Evolutionary conservation across 495 filamentous ascomycete genomes (phyloP).

Genomic region (Elasticomyces elasticus): DNA sequence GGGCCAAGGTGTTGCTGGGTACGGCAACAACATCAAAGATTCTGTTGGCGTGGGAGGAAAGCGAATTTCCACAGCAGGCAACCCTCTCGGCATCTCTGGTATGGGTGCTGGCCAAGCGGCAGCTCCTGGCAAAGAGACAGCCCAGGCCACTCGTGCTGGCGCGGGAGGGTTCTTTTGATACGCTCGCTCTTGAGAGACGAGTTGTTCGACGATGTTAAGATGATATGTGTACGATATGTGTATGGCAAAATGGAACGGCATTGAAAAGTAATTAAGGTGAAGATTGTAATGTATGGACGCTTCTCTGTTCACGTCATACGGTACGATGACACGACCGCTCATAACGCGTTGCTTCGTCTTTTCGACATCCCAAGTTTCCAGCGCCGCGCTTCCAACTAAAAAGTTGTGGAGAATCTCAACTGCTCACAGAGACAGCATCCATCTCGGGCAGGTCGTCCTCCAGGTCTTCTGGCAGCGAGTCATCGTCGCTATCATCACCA

Average conservation of each 20-base stretch:
- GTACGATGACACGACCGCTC: background rate
- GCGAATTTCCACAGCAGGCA: constrained; percentile 31
- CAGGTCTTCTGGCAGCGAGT: constrained; percentile 27
- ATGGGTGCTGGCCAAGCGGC: constrained; percentile 13
- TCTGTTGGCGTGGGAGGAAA: constrained; percentile 32
- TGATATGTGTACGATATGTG: background rate
- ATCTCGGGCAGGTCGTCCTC: constrained; percentile 7
- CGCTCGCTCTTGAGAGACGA: background rate
- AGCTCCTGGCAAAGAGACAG: constrained; percentile 12
- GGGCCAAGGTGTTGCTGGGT: constrained; percentile 37
- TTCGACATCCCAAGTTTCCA: constrained; percentile 2
- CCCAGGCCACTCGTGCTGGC: constrained; percentile 9
- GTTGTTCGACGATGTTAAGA: too few species aligned
- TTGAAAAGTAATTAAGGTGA: too few species aligned
- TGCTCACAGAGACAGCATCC: constrained; percentile 10
- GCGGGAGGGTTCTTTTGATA: constrained; percentile 17
- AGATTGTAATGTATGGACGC: too few species aligned
- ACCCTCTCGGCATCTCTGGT: constrained; percentile 35
- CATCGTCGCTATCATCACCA: constrained; percentile 45
- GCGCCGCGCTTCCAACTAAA: constrained; percentile 10
- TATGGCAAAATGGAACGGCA: too few species aligned
- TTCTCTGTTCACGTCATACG: too few species aligned
- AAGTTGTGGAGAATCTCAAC: background rate
- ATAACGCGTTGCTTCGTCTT: background rate
- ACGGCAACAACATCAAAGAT: constrained; percentile 41